Base-by-base conservation (phyloP, 2,329 filamentous ascomycete genomes). In the Talaromyces sp. region DNA sequence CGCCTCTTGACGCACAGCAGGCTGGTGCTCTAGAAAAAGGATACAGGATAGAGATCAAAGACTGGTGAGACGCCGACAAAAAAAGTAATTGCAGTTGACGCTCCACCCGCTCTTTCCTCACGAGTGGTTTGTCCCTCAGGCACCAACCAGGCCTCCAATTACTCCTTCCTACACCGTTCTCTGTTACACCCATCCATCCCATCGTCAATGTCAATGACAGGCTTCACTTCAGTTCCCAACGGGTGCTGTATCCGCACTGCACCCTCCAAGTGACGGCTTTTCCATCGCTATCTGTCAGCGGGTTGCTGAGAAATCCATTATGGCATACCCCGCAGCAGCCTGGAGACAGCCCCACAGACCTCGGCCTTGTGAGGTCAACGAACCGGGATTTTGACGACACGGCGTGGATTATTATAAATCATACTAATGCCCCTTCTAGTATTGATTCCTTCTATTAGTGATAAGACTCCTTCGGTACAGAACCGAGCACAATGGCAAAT, bases 401-500 rank as follows among this genome's bases (percentile, higher is more conserved):
- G 27, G 27, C 27, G 27, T 29, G 27, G 27, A 29, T 32, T 3
- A 32, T 32, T 35, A 35, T 35, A 35, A 14, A 35, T 12, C 14
- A 35, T 35, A 14, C 32, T 10, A 14, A 17, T 38, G 17, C 17
- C 35, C 35, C 35, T 38, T 14, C 17, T 38, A 5, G 3, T 46
- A 11, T 21, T 24, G 3, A 24, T 14, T 46, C 43, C 21, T 46
- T 46, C 43, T 46, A 10, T 19, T 14, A 19, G 9, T 19, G 7
- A 21, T 11, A 46, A 11, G 21, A 24, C 43, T 21, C 9, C 11
- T 46, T 19, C 14, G 21, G 21, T 12, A 6, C 14, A 27, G 5
- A 52, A 51, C 29, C 29, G 24, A 46, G 4, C 12, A 55, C 26
- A 21, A 64, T 55, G 57, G 71, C 72, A 68, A 35, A 66, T 8